Evolutionary conservation across 371 early-diverging fungal genomes (phyloP), one percentile per base, ranked within the genome.

Genomic region (Mortierella sp.): DNA sequence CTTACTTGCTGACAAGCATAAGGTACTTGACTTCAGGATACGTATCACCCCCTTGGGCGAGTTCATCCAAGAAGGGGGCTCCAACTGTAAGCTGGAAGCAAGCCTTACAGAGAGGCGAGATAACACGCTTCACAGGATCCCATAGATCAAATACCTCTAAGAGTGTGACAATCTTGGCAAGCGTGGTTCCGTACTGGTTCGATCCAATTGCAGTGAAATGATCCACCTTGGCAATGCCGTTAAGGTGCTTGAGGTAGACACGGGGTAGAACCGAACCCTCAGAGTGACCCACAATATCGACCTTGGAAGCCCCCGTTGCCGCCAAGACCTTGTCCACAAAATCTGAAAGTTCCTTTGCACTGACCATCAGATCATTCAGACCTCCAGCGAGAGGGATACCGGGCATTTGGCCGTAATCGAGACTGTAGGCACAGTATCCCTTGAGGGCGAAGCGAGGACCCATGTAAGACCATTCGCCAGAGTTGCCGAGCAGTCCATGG

Each of bases 281-380:
- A 9, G 73, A 76, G 68, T 77, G 77, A 1, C 80, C 80, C 5
- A 83, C 11, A 1, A 83, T 70, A 48, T 83, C 77, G 42, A 83
- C 80, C 31, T 83, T 74, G 19, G 79, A 28, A 0, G 83, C 74
- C 0, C 74, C 74, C 5, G 83, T 79, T 0, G 77, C 60, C 5
- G n/a, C 45, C 13, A 79, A 74, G 34, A 83, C 80, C 54, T 77
- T 73, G 45, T 79, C 80, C 19, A 83, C 48, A 55, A 70, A 83
- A 4, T 52, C 63, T 7, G 76, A 68, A n/a, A 83, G 74, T 28
- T 79, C 52, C n/a, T 79, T 52, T 0, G 76, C 80, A 28, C 83
- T 83, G 28, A 26, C 52, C 45, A 50, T 44, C 65, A 83, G 19
- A 19, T 73, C 54, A 14, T 79, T 47, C 1, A 76, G 28, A 4